Percentiles rank a stretch among this genome's conserved stretches.
phyloP scores from a whole-genome alignment of 140 eudicot genomes.

The Cichorium intybus region DNA sequence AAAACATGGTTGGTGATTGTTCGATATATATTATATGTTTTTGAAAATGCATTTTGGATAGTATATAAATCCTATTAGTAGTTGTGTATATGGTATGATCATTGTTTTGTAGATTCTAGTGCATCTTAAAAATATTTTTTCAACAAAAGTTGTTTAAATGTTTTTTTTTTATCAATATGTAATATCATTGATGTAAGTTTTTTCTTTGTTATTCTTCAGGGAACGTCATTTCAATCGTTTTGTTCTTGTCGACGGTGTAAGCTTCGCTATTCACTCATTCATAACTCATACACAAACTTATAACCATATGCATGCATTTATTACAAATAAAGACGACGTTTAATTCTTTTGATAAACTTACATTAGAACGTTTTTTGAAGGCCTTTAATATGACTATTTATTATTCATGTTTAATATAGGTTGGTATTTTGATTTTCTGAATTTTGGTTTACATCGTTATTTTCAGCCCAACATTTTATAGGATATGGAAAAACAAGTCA shows the following conservation, averaged over 20 bases:
- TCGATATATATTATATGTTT: neutral
- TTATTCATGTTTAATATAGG: neutral
- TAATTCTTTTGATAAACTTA: too few relatives aligned
- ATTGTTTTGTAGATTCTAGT: too few relatives aligned
- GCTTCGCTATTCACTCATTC: neutral
- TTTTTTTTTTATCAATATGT: too few relatives aligned
- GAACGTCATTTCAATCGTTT: conserved; percentile 31
- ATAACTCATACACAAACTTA: neutral
- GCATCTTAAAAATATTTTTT: neutral
- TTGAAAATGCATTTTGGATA: neutral
- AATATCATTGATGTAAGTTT: neutral
- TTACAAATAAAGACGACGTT: too few relatives aligned
- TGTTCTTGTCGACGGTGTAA: conserved; percentile 46
- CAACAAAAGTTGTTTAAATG: neutral
- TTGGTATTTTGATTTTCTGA: neutral
- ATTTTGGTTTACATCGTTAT: neutral
- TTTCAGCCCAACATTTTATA: conserved; percentile 39
- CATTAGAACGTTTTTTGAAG: too few relatives aligned
- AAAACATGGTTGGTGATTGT: neutral
- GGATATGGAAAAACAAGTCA: conserved; percentile 37
- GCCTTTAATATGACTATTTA: too few relatives aligned
- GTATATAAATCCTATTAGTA: neutral
- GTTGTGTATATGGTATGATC: too few relatives aligned
- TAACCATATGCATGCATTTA: neutral
- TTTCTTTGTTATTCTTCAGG: conserved; percentile 19